Evolutionary conservation across 805 yeast species (phyloP).

Genomic region (Danielia reshetovae): DNA sequence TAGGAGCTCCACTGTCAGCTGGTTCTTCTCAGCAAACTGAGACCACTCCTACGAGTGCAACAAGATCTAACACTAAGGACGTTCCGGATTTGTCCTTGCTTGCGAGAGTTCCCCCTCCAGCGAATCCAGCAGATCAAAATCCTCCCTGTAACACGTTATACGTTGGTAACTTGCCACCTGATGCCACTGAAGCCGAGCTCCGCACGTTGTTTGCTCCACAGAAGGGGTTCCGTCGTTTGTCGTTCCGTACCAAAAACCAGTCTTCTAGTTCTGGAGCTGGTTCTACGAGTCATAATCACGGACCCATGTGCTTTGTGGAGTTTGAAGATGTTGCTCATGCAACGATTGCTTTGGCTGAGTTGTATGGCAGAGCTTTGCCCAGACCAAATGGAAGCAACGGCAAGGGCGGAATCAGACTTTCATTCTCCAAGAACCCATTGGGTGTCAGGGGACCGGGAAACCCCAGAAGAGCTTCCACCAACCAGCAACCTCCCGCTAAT

Average conservation of each 20-base stretch:
- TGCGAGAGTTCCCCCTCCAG: conserved; percentile 85
- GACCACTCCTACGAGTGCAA: conserved; percentile 9
- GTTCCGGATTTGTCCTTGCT: conserved; percentile 66
- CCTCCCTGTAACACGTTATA: conserved; percentile 98
- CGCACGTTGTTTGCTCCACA: conserved; percentile 84
- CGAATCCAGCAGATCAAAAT: conserved; percentile 98
- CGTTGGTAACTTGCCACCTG: conserved; percentile 96
- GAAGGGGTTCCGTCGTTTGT: conserved; percentile 86
- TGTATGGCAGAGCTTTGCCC: conserved; percentile 89
- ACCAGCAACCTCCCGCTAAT: conserved; percentile 17
- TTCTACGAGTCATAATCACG: conserved; percentile 51
- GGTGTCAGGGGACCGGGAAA: conserved; percentile 82
- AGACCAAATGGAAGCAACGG: conserved; percentile 64
- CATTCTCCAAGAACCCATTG: conserved; percentile 93
- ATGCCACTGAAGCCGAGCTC: conserved; percentile 90
- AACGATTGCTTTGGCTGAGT: conserved; percentile 86
- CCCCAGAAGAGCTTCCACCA: conserved; percentile 37
- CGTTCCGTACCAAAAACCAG: conserved; percentile 75
- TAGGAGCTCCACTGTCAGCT: conserved; percentile 4
- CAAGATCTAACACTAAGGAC: conserved; percentile 25
- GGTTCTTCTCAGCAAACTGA: conserved; percentile 8
- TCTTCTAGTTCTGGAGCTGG: conserved; percentile 17
- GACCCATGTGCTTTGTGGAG: conserved; percentile 99
- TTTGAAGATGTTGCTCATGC: conserved; percentile 95
- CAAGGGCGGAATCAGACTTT: conserved; percentile 92